These are phyloP conservation scores for Cyclocybe cylindracea DNA, from an alignment of 768 basidiomycete genomes.

Conservation along the genomic window DNA sequence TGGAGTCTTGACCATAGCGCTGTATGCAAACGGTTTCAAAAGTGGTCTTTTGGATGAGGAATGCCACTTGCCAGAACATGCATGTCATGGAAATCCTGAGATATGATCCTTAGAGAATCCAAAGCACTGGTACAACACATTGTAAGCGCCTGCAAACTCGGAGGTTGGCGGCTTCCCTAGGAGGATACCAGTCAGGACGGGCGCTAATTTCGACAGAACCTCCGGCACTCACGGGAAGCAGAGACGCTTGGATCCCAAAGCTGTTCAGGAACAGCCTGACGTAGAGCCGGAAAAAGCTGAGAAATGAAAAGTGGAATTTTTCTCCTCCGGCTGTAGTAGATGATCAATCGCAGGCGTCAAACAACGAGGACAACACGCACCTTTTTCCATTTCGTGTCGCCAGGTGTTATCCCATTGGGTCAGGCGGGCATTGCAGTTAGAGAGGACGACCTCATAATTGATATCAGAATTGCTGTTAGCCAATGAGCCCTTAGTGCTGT, in stretches of 20 bases:
- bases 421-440: slow-evolving; percentile 71
- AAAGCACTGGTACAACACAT: slow-evolving; percentile 76
- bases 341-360: slow-evolving; percentile 1
- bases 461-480: slow-evolving; percentile 55
- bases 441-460: slow-evolving; percentile 72
- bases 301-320: slow-evolving; percentile 74
- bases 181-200: slow-evolving; percentile 2
- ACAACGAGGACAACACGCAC: slow-evolving; percentile 34
- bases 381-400: slow-evolving; percentile 72
- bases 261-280: slow-evolving; percentile 84
- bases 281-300: slow-evolving; percentile 75
- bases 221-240: slow-evolving; percentile 48
- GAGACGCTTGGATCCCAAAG: slow-evolving; percentile 71
- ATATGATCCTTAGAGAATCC: slow-evolving; percentile 69
- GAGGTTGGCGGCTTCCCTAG: slow-evolving; percentile 57
- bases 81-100: slow-evolving; percentile 71
- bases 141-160: slow-evolving; percentile 67
- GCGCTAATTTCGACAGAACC: no score
- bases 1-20: slow-evolving; percentile 85
- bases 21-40: slow-evolving; percentile 25
- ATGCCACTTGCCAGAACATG: slow-evolving; percentile 63
- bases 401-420: slow-evolving; percentile 73
- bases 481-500: slow-evolving; percentile 46
- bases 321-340: slow-evolving; percentile 60
- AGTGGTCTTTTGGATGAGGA: slow-evolving; percentile 6